Conservation (phyloP, 2,329 filamentous ascomycete genomes). For the Ceratocystis smalleyi region DNA sequence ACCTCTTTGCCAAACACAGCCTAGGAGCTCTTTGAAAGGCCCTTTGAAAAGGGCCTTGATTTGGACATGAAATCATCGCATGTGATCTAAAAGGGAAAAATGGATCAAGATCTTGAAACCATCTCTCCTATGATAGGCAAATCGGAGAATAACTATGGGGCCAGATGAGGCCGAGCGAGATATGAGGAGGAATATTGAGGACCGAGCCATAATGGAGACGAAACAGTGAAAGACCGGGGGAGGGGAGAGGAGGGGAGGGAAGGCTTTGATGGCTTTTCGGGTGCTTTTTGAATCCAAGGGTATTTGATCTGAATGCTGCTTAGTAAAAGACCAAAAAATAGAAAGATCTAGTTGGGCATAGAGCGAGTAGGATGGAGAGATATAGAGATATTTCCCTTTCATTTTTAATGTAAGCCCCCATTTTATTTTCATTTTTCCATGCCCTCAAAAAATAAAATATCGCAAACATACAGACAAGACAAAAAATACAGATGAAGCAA, state of each 20-base stretch:
- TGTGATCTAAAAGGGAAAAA: conserved; percentile 1
- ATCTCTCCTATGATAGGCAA: background rate
- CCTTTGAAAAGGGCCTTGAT: background rate
- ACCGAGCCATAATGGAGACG: conserved; percentile 3
- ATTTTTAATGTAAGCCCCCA: too few relatives aligned
- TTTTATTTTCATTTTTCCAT: too few relatives aligned
- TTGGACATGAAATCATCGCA: background rate
- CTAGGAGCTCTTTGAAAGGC: background rate
- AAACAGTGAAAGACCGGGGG: conserved; percentile 1
- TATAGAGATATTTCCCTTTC: too few relatives aligned
- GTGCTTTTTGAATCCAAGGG: background rate
- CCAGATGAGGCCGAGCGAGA: conserved; percentile 6
- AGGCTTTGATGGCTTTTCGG: background rate
- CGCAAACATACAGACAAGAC: too few relatives aligned
- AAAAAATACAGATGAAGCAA: too few relatives aligned
- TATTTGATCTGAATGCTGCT: too few relatives aligned
- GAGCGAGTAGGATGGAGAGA: background rate
- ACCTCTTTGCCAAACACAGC: background rate
- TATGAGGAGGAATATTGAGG: conserved; percentile 8
- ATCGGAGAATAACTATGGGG: background rate
- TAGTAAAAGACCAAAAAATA: background rate
- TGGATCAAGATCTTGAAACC: conserved; percentile 1
- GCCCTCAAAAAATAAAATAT: too few relatives aligned
- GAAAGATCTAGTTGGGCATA: background rate
- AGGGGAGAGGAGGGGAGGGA: background rate